Base-by-base conservation (phyloP, 192 early-diverging fungal genomes). In the Dissophora globulifera region DNA sequence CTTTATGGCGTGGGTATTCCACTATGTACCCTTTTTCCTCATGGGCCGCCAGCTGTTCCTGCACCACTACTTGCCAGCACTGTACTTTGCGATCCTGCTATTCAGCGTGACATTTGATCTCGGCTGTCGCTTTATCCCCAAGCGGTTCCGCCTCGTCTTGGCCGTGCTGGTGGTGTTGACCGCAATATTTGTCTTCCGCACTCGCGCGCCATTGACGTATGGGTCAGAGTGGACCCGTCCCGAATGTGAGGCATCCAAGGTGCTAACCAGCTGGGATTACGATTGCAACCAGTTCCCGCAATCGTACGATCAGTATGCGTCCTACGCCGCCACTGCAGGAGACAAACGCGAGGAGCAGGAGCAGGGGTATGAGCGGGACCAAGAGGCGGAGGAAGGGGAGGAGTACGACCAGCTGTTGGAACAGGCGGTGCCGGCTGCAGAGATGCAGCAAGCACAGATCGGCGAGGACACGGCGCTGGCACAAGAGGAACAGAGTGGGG, bases 11-110 rank as follows among this genome's bases (percentile, higher is more conserved):
- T 98, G 95, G 95, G 64, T 76, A 19, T 79, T 92, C 41, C 95
- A 97, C 81, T 96, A 93, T 71, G 35, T 93, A 11, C 93, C 94
- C 17, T 97, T 97, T 79, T 94, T 92, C 80, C 67, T 95, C 17
- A 95, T 97, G 94, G 83, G 81, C 20, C 94, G 95, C 30, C 93
- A 95, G 78, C 82, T 94, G 38, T 96, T 98, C 79, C 78, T 96
- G 38, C 95, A 97, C 71, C 95, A 98, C 67, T 98, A 97, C 70
- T 85, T 96, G n/a, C 95, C 96, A 5, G 90, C 95, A 10, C 84
- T 97, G 12, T 96, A 95, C 82, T 92, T 96, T 78, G 86, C 89
- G 25, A 85, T 96, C 54, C 82, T 98, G 31, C 79, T 88, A 4
- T 51, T 95, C 30, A 89, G 88, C 23, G 84, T 84, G 15, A 63